Percentiles rank a stretch among this genome's conserved stretches.
phyloP scores from a whole-genome alignment of 2,329 filamentous ascomycete genomes.

The Neonectria neomacrospora region DNA sequence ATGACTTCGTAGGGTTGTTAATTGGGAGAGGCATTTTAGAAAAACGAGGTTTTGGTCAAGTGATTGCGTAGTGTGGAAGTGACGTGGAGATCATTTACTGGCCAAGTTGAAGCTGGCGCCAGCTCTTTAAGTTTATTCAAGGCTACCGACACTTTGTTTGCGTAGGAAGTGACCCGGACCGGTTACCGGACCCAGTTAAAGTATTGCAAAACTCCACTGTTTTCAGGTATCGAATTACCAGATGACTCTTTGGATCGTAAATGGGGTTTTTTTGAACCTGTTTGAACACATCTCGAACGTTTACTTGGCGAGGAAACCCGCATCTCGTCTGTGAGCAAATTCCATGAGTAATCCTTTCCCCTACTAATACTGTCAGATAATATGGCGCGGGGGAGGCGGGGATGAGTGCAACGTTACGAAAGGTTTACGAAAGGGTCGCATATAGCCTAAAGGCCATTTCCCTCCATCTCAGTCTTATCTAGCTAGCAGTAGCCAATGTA shows the following conservation, averaged over 20 bases:
- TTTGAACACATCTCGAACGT: background rate
- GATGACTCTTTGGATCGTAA: background rate
- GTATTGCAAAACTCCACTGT: background rate
- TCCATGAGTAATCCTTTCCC: background rate
- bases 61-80: background rate
- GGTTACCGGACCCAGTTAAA: slow-evolving; percentile 5
- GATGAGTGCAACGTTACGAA: background rate
- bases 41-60: background rate
- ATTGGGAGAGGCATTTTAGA: slow-evolving; percentile 23
- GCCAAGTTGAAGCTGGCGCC: slow-evolving; percentile 11
- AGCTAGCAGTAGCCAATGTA: background rate
- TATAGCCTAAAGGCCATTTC: background rate
- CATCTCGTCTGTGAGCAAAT: background rate
- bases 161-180: slow-evolving; percentile 8
- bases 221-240: background rate
- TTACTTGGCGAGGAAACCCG: background rate
- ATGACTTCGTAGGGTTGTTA: slow-evolving; percentile 26
- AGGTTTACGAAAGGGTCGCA: background rate
- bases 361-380: background rate
- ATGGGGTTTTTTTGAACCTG: slow-evolving; percentile 3
- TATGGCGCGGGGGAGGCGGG: background rate
- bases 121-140: slow-evolving; percentile 15
- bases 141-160: slow-evolving; percentile 1
- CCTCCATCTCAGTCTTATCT: background rate
- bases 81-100: background rate